Conservation (phyloP, 2,329 filamentous ascomycete genomes). For the Aspergillus sp. region DNA sequence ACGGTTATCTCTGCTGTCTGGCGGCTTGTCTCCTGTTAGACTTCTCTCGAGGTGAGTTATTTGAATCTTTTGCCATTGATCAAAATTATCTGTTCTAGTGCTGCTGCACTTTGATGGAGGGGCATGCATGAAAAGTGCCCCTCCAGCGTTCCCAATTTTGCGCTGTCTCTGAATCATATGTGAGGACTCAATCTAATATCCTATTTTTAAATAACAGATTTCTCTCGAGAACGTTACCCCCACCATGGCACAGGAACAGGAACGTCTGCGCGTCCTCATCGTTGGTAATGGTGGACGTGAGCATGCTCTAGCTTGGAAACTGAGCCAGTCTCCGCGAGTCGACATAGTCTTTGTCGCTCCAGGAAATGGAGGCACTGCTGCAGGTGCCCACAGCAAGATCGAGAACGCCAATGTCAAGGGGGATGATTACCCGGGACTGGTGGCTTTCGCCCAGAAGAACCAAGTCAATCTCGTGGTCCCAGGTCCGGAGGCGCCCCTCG, state of each 20-base stretch:
- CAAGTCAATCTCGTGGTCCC: conserved; percentile 80
- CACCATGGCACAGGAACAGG: conserved; percentile 44
- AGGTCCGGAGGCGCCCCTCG: conserved; percentile 89
- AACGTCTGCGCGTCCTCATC: conserved; percentile 70
- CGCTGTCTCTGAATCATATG: background rate
- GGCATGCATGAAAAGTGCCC: conserved; percentile 8
- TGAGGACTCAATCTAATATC: background rate
- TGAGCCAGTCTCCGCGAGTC: conserved; percentile 77
- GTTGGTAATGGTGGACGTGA: conserved; percentile 94
- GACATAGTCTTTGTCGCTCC: conserved; percentile 68
- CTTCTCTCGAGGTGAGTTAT: conserved; percentile 20
- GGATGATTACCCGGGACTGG: conserved; percentile 75
- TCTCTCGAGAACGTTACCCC: conserved; percentile 19
- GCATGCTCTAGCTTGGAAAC: conserved; percentile 92
- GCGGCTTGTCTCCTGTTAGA: conserved; percentile 17
- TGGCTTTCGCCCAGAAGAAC: conserved; percentile 71
- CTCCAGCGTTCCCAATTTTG: conserved; percentile 1
- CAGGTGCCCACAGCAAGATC: conserved; percentile 57
- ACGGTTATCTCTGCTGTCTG: background rate
- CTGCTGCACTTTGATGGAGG: conserved; percentile 9
- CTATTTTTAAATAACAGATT: conserved; percentile 6
- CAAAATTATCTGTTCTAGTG: background rate
- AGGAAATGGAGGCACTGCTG: conserved; percentile 85
- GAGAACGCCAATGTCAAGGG: conserved; percentile 71
- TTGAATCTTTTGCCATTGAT: background rate